Evolutionary conservation across 768 basidiomycete genomes (phyloP), one percentile per base, ranked within the genome.

Genomic region (Dentipellis fragilis): DNA sequence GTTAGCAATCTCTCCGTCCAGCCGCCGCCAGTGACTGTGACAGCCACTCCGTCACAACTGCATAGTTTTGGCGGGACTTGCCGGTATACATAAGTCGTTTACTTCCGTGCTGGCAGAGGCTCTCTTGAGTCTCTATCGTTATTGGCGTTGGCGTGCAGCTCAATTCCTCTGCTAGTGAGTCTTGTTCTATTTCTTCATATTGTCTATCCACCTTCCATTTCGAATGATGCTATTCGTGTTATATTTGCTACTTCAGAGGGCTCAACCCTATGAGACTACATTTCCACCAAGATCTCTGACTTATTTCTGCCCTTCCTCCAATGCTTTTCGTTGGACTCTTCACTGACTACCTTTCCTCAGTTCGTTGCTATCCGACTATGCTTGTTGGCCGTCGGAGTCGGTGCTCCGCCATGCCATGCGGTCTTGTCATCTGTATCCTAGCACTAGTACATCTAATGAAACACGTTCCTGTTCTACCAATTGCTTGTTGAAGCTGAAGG

Each of bases 261-360:
- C 17, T 29, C 48, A 14, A 35, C 46, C 67, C 67, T 58, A 66
- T 49, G 48, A 49, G 48, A 49, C 48, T 49, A 49, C 48, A 22
- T 49, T 49, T 49, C 65, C 66, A 67, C 66, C 65, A 67, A 67
- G 65, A 66, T 67, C 66, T 80, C 66, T 49, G 48, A 49, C 40
- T 12, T 42, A 14, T 29, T 42, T 42, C 40, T 42, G 14, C 17
- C 14, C 40, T 10, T 42, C 11, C 12, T 42, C 12, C 12, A 7
- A 16, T 12, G 40, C 14, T 10, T 10, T 14, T 16, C 16, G 7
- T 42, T 42, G 40, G 11, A 14, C 40, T 16, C 1, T 14, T 16
- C 7, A 9, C 40, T 42, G 40, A 42, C 40, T 42, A n/a, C 17
- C 17, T 42, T 14, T 29, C 29, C 29, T 29, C 29, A 29, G 29